Evolutionary conservation across 129 eudicot genomes (phyloP), one percentile per base, ranked within the genome.

Genomic region (Centrapalus pauciflorus): DNA sequence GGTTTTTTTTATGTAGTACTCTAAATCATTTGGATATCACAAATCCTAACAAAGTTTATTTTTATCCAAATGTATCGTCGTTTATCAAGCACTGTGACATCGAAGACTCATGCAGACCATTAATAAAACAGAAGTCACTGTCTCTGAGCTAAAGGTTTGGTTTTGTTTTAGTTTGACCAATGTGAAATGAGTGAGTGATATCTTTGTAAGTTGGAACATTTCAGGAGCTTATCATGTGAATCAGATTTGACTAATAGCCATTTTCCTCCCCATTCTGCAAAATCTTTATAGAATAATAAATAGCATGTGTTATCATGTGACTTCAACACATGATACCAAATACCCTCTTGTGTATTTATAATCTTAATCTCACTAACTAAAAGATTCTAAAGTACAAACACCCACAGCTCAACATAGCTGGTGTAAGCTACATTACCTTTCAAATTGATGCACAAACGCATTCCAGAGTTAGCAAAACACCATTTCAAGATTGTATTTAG

Each of bases 271-370:
- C 71, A 41, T 2, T 16, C 37, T 45, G 72, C 77, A 54, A 66
- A 55, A 81, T 71, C 61, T 64, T 54, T 17, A 56, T 57, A 66
- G 69, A 75, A 66, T 69, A 77, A 61, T 57, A 69, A 61, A 66
- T 30, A 69, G 81, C 80, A 79, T 81, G 81, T 81, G 94, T 77
- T 73, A 78, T 85, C 96, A 89, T 81, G 96, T 85, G 94, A 81
- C 77, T 61, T 68, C 50, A 66, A 70, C 89, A 85, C 88, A 82
- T 84, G 90, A 82, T 55, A 82, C 67, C 83, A 73, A 46, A 43
- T 45, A 33, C n/a, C 74, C 38, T 55, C 51, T 55, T 57, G 73
- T 48, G 55, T 75, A 29, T 74, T 57, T 66, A 23, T 27, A 75
- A 75, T 75, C 61, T 34, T 28, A 33, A 70, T 59, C 58, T 70